Base-by-base conservation (phyloP, 2,329 filamentous ascomycete species). In the Microdochium nivale region DNA sequence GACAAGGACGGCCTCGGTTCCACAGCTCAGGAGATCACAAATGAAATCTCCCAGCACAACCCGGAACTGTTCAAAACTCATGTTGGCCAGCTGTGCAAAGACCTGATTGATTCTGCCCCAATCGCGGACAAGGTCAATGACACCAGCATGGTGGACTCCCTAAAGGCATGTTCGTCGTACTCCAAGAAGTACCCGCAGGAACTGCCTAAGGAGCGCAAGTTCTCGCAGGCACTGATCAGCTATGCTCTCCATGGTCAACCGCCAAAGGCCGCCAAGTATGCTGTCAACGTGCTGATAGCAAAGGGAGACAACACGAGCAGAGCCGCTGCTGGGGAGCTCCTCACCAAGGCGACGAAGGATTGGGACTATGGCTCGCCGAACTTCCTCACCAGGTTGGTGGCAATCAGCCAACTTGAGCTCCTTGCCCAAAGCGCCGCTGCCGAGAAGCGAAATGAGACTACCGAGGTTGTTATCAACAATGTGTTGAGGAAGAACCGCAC, bases 141-240 rank as follows among this genome's bases (percentile, higher is more conserved):
- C 50, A 68, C 81, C 1, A 78, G 81, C 2, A 85, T 88, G n/a
- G 88, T 94, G 13, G 89, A 96, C 61, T 92, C 92, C 2, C 76
- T 99, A 53, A 96, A 95, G 65, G 92, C 95, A 2, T 96, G 94
- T 65, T 88, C 92, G 10, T 90, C 88, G 2, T 99, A 96, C 65
- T 88, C 91, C 1, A 86, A 86, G 62, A 90, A 86, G 60, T 92
- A 95, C 59, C 85, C 92, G 0, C 78, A 84, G 11, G 91, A 97
- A 54, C 81, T 99, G 50, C 88, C 88, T 1, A 80, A 83, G 53
- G 88, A 95, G 55, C 83, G 86, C 52, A 88, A 87, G 58, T 92
- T 97, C 60, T 76, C 83, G 30, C 84, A 94, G 61, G 86, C 90
- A 1, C 78, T 99, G 65, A 83, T 86, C 54, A 86, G 81, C 59